Evolutionary conservation across 2,329 filamentous ascomycete genomes (phyloP).

Genomic region (Neopestalotiopsis sp.): DNA sequence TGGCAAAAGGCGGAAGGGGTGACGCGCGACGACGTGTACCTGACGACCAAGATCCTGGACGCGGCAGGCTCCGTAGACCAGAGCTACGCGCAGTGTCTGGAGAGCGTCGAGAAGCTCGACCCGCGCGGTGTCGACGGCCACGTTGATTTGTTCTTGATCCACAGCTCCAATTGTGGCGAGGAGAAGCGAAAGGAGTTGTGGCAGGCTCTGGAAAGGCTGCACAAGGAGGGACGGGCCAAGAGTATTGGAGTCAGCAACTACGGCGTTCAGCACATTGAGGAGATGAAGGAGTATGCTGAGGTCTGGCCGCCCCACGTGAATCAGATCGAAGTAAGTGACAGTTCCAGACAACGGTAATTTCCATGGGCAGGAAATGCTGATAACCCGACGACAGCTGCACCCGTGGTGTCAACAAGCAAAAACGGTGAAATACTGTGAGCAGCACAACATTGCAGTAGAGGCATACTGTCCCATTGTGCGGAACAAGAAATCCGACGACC

Average conservation of each 20-base stretch:
- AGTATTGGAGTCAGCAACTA: slow-evolving; percentile 71
- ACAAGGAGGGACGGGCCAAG: slow-evolving; percentile 62
- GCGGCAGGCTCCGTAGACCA: slow-evolving; percentile 58
- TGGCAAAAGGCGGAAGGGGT: slow-evolving; percentile 58
- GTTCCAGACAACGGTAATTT: background rate
- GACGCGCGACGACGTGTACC: slow-evolving; percentile 63
- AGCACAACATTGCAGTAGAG: slow-evolving; percentile 55
- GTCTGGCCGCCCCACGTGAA: slow-evolving; percentile 65
- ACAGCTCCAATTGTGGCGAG: slow-evolving; percentile 61
- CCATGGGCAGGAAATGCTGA: slow-evolving; percentile 32
- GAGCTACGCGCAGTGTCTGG: slow-evolving; percentile 62
- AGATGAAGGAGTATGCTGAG: slow-evolving; percentile 68
- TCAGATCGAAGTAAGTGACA: slow-evolving; percentile 68
- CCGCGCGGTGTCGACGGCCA: slow-evolving; percentile 54
- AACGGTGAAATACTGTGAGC: slow-evolving; percentile 63
- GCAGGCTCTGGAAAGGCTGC: slow-evolving; percentile 66
- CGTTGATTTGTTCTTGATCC: slow-evolving; percentile 71
- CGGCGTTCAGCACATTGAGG: slow-evolving; percentile 69
- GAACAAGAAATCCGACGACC: slow-evolving; percentile 66
- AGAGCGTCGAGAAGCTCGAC: slow-evolving; percentile 68
- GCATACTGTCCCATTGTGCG: slow-evolving; percentile 60
- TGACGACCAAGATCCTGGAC: slow-evolving; percentile 73
- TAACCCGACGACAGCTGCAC: slow-evolving; percentile 57
- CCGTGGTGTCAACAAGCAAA: slow-evolving; percentile 67
- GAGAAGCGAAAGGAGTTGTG: slow-evolving; percentile 66